These are phyloP conservation scores for Annulohypoxylon truncatum DNA, from an alignment of 2,329 filamentous ascomycete species.

Conservation along the genomic window DNA sequence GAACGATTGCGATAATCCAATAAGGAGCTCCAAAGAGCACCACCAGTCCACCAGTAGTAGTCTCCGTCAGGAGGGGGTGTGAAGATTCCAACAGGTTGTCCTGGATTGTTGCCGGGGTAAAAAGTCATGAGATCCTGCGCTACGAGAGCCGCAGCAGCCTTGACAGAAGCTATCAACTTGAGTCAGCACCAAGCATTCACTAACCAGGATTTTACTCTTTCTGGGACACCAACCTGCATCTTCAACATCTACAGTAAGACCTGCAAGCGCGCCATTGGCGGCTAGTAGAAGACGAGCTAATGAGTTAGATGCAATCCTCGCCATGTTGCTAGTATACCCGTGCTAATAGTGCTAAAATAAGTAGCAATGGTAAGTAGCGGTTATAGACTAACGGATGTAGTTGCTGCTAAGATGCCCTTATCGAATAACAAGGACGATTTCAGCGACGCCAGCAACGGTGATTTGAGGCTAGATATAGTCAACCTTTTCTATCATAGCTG, in stretches of 20 bases:
- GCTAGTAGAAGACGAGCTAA: slow-evolving; percentile 38
- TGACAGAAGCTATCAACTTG: slow-evolving; percentile 43
- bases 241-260: slow-evolving; percentile 42
- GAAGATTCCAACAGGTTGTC: slow-evolving; percentile 43
- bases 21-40: slow-evolving; percentile 61
- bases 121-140: slow-evolving; percentile 48
- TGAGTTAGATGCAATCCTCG: slow-evolving; percentile 24
- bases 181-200: not conserved
- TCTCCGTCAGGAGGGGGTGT: slow-evolving; percentile 30
- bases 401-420: not conserved
- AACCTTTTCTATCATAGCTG: slow-evolving; percentile 20
- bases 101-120: slow-evolving; percentile 44
- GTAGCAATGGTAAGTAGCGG: not conserved
- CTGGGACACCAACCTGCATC: slow-evolving; percentile 39
- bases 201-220: not conserved
- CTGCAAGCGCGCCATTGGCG: slow-evolving; percentile 39
- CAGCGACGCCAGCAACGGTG: not conserved
- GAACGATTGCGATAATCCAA: slow-evolving; percentile 66
- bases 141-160: slow-evolving; percentile 44
- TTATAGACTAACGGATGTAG: slow-evolving; percentile 20
- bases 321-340: slow-evolving; percentile 28
- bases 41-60: slow-evolving; percentile 67
- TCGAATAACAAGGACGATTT: not conserved
- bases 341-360: not conserved
- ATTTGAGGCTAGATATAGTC: not conserved